Evolutionary conservation across 441 rosid genomes (phyloP).

Genomic region (Capsella rubella): DNA sequence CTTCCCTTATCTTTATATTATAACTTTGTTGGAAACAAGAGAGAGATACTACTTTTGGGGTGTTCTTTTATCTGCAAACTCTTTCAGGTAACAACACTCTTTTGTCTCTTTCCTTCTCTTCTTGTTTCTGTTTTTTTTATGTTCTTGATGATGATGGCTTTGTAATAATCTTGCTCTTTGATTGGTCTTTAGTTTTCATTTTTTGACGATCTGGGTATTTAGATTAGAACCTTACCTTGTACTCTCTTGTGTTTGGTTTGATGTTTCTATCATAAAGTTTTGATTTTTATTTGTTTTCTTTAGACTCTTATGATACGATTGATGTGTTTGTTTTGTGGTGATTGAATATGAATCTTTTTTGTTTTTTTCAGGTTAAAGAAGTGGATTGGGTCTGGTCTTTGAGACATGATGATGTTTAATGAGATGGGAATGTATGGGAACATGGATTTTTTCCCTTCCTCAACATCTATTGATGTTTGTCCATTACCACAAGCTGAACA

Average conservation of each 20-base stretch:
- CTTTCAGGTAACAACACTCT: conserved; percentile 34
- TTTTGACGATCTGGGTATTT: conserved; percentile 1
- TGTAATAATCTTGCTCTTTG: neutral
- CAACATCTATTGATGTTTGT: conserved; percentile 49
- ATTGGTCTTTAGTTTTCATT: neutral
- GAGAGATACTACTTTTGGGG: conserved; percentile 23
- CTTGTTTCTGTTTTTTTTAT: neutral
- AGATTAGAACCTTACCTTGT: neutral
- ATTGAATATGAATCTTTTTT: neutral
- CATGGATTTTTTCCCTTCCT: conserved; percentile 57
- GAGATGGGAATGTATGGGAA: conserved; percentile 79
- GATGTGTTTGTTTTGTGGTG: neutral
- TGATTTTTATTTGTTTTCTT: neutral
- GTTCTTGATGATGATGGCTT: neutral
- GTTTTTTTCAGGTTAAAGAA: conserved; percentile 24
- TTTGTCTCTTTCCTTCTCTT: conserved; percentile 6
- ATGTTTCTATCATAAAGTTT: neutral
- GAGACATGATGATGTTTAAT: conserved; percentile 61
- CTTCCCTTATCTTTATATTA: conserved; percentile 19
- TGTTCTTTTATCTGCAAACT: conserved; percentile 30
- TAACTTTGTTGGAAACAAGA: conserved; percentile 16
- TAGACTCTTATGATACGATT: neutral
- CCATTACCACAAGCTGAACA: conserved; percentile 51
- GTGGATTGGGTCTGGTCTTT: conserved; percentile 1
- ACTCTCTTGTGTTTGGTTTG: neutral